phyloP scores from a whole-genome alignment of 73 alveolate species.

The Uronychia binucleata region DNA sequence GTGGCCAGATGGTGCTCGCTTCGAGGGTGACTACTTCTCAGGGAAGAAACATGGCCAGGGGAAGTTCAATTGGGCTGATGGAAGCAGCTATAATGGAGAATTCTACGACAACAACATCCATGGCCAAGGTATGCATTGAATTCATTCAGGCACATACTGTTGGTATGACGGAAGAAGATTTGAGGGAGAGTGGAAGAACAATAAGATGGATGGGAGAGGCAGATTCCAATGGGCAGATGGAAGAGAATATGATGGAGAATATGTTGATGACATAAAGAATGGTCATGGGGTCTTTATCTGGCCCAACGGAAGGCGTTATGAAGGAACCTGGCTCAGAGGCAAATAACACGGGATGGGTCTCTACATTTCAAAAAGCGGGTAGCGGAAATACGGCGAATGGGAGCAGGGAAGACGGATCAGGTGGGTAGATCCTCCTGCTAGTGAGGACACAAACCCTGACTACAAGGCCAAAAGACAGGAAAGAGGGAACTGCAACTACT shows the following conservation, averaged over 20 bases:
- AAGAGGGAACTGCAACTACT: no score
- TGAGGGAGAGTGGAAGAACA: constrained; percentile 13
- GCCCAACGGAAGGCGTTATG: constrained; percentile 10
- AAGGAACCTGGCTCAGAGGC: constrained; percentile 10
- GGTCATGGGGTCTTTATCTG: constrained; percentile 16
- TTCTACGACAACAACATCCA: constrained; percentile 45
- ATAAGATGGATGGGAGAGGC: constrained; percentile 22
- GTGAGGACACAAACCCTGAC: no score
- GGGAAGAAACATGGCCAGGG: constrained; percentile 63
- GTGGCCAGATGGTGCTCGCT: constrained; percentile 44
- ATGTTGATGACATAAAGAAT: constrained; percentile 10
- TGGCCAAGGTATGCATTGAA: no score
- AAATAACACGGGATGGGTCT: no score
- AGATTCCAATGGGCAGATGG: constrained; percentile 14
- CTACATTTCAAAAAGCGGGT: no score
- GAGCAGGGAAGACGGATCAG: no score
- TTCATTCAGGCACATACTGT: constrained; percentile 3
- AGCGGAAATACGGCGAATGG: no score
- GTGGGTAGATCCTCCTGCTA: no score
- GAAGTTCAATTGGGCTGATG: constrained; percentile 49
- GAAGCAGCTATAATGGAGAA: constrained; percentile 54
- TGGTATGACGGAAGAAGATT: constrained; percentile 7
- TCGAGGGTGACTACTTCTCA: constrained; percentile 56
- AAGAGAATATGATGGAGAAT: constrained; percentile 13
- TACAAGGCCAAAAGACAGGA: no score